phyloP scores from a whole-genome alignment of 352 stramenopile species.

The Chrysophaeum taylorii region DNA sequence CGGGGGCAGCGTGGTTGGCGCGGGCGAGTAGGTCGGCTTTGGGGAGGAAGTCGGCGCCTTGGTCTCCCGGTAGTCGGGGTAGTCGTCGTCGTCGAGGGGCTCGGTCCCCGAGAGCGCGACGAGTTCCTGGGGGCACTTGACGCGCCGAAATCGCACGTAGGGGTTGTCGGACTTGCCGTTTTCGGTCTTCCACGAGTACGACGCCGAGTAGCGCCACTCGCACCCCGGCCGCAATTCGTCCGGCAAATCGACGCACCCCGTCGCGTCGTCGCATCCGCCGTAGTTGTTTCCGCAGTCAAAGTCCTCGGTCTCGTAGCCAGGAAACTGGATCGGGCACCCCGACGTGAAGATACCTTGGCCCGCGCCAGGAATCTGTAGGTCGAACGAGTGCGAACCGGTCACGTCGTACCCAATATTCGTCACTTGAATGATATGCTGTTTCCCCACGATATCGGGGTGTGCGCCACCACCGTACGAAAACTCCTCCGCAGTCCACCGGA shows the following conservation, averaged over 20 bases:
- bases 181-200: too few relatives aligned
- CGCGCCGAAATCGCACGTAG: conserved; percentile 1
- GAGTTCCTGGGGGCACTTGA: not conserved
- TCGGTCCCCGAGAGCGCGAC: not conserved
- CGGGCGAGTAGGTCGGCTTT: too few relatives aligned
- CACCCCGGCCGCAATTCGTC: not conserved
- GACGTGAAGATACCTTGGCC: not conserved
- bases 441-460: not conserved
- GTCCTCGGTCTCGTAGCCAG: not conserved
- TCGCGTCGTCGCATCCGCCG: not conserved
- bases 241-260: not conserved
- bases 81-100: not conserved
- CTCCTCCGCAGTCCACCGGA: not conserved
- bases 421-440: not conserved
- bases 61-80: too few relatives aligned
- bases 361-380: conserved; percentile 4
- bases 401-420: conserved; percentile 13
- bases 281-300: conserved; percentile 5
- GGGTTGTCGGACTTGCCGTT: not conserved
- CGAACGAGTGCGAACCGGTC: not conserved
- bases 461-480: not conserved
- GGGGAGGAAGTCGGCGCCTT: too few relatives aligned
- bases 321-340: not conserved
- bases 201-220: conserved; percentile 6
- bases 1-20: too few relatives aligned